Base-by-base conservation (phyloP, 345 rosid species). In the Ceriops zippeliana region DNA sequence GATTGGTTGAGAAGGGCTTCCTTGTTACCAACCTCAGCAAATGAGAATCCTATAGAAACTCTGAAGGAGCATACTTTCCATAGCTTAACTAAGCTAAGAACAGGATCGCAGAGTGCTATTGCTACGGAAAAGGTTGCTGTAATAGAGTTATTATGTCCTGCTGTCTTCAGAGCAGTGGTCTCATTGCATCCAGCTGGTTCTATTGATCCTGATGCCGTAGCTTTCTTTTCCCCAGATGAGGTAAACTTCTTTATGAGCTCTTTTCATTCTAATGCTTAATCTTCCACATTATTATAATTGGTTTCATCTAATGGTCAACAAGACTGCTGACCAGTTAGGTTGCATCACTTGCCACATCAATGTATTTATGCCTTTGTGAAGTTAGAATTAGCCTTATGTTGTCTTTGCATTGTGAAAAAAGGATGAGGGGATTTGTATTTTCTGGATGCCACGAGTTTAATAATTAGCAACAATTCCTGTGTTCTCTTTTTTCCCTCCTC, bases 171-270 rank as follows among this genome's bases (percentile, higher is more conserved):
- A 84, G 96, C 90, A 66, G 30, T 88, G 53, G 83, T 91, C 49
- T 91, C 96, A 3, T 76, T 95, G 80, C 93, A 90, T 84, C 99
- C 99, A 28, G 96, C 91, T 61, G 97, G 96, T 84, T 88, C 96
- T 52, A 73, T 79, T 51, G 89, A 91, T 62, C 96, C 97, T 11
- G 96, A 91, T 87, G 89, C 97, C 8, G 91, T 88, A 63, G 96
- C 96, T 7, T 91, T 95, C 88, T 95, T 91, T 85, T 95, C 99
- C 57, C 90, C 96, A 1, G 96, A 95, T 76, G 97, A 95, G 96
- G 96, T 91, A 84, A 80, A 61, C 60, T 62, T 63, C 38, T 38
- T 31, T 31, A 28, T 52, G 0, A 10, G 32, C 15, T 53, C 2
- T 4, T 4, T 7, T 21, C 34, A 22, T 21, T 35, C 27, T 13